These are phyloP conservation scores for Plantago elongata DNA, from an alignment of 257 asterid genomes.

Conservation along the genomic window DNA sequence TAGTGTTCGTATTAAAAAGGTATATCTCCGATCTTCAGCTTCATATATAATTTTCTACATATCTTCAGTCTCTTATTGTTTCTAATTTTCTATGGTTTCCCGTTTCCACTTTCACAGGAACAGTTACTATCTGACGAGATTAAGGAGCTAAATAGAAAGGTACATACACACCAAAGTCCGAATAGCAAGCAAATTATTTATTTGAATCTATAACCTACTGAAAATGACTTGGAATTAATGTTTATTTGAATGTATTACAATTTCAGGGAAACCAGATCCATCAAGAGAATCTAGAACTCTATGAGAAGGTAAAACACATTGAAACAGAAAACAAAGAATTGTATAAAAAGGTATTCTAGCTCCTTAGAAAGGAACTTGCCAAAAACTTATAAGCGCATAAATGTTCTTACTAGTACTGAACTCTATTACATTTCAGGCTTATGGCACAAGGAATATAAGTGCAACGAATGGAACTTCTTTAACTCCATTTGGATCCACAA, in stretches of 20 bases:
- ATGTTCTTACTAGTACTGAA: not conserved
- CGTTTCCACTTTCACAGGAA: no score
- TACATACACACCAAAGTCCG: not conserved
- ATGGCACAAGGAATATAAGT: constrained; percentile 35
- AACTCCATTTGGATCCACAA: constrained; percentile 31
- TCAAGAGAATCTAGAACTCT: constrained; percentile 72
- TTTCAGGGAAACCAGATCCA: constrained; percentile 64
- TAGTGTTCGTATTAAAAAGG: constrained; percentile 66
- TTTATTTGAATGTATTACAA: not conserved
- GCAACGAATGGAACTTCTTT: constrained; percentile 25
- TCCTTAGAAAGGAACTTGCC: not conserved
- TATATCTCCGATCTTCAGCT: constrained; percentile 2
- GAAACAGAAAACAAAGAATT: constrained; percentile 47
- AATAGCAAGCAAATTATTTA: not conserved
- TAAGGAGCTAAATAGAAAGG: constrained; percentile 63
- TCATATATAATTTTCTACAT: not conserved
- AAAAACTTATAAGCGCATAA: not conserved
- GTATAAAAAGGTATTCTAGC: constrained; percentile 40
- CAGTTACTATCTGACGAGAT: constrained; percentile 53
- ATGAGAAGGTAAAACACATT: constrained; percentile 63
- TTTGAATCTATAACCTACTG: not conserved
- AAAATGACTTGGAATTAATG: not conserved
- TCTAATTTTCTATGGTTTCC: not conserved
- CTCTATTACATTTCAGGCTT: constrained; percentile 38
- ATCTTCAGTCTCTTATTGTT: not conserved